A percentile compares a stretch with the other conserved stretches of the same genome.
phyloP scores from a whole-genome alignment of 768 basidiomycete genomes.

The Clavaria fumosa region DNA sequence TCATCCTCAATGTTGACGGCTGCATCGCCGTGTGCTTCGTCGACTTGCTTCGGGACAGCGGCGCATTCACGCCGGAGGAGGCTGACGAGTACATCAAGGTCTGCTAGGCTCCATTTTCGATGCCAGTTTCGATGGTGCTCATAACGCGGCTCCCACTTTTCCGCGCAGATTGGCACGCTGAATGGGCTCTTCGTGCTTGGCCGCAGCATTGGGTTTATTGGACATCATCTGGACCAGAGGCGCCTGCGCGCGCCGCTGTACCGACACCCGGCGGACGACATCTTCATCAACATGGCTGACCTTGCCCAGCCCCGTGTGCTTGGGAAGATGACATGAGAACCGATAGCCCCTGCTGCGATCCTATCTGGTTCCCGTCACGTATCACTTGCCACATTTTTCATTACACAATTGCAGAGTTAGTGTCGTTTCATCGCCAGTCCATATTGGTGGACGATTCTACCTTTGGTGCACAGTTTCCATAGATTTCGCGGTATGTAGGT shows the following conservation, averaged over 20 bases:
- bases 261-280: conserved; percentile 90
- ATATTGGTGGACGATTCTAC: too few relatives aligned
- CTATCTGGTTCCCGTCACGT: too few relatives aligned
- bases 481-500: too few relatives aligned
- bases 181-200: conserved; percentile 97
- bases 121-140: neutral
- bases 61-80: conserved; percentile 91
- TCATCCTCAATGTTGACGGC: conserved; percentile 94
- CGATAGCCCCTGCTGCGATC: too few relatives aligned
- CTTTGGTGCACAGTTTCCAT: too few relatives aligned
- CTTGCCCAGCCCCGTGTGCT: conserved; percentile 69
- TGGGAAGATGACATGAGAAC: conserved; percentile 29
- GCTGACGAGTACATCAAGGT: conserved; percentile 94
- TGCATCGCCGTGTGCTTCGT: conserved; percentile 95
- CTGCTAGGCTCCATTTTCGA: neutral
- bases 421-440: too few relatives aligned
- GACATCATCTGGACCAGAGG: conserved; percentile 95
- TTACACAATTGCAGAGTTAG: too few relatives aligned
- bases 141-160: conserved; percentile 3
- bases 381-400: too few relatives aligned
- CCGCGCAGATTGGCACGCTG: conserved; percentile 60
- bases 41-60: conserved; percentile 80
- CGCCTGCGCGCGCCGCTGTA: conserved; percentile 84
- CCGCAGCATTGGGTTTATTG: conserved; percentile 95
- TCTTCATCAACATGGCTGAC: conserved; percentile 90